Evolutionary conservation across 495 filamentous ascomycete species (phyloP).

Genomic region (Penicillium samsonianum): DNA sequence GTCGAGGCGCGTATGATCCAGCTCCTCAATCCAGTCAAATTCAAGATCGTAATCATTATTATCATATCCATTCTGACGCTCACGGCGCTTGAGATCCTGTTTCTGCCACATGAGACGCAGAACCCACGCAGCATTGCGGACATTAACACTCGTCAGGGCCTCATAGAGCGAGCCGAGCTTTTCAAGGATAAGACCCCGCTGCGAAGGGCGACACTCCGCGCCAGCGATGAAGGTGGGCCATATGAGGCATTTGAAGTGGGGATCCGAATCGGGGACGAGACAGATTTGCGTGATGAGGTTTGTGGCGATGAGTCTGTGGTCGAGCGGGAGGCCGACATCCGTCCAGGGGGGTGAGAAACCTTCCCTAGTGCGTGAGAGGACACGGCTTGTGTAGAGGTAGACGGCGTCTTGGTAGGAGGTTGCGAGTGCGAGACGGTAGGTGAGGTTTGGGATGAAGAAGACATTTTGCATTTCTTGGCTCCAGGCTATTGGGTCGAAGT

Average conservation of each 20-base stretch:
- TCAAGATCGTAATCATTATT: conserved; percentile 31
- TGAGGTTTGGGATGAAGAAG: conserved; percentile 38
- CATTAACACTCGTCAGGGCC: conserved; percentile 45
- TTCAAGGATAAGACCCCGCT: conserved; percentile 40
- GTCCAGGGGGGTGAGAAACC: conserved; percentile 33
- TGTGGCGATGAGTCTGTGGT: conserved; percentile 37
- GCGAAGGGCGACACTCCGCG: conserved; percentile 42
- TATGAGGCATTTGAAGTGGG: conserved; percentile 52
- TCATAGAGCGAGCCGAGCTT: conserved; percentile 42
- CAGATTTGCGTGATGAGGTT: conserved; percentile 43
- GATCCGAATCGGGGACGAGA: conserved; percentile 38
- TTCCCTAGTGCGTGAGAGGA: conserved; percentile 38
- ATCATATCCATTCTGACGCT: conserved; percentile 9
- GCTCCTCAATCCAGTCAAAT: conserved; percentile 51
- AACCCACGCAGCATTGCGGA: conserved; percentile 50
- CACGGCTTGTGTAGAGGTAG: conserved; percentile 49
- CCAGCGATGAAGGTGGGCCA: conserved; percentile 53
- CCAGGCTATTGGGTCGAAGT: conserved; percentile 47
- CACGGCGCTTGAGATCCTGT: conserved; percentile 34
- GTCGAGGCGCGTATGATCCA: conserved; percentile 47
- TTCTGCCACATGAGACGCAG: conserved; percentile 51
- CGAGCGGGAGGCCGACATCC: conserved; percentile 33
- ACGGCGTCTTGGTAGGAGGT: conserved; percentile 46
- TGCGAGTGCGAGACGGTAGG: conserved; percentile 45
- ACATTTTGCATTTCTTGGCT: conserved; percentile 46